Percentiles rank a stretch among this genome's conserved stretches.
phyloP scores from a whole-genome alignment of 768 basidiomycete species.

The Stropharia rugosoannulata region DNA sequence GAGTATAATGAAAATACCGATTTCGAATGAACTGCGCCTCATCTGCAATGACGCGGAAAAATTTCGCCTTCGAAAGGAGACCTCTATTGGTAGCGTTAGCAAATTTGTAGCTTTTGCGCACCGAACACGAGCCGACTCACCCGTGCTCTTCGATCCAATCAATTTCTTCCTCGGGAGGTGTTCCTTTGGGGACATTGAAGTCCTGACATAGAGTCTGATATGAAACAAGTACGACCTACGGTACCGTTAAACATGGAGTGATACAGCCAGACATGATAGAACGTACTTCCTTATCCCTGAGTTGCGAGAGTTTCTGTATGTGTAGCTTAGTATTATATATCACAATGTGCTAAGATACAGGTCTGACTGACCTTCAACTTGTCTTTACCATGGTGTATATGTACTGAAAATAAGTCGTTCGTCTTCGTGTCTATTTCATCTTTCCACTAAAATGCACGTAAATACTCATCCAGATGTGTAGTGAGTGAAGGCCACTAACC shows the following conservation, averaged over 20 bases:
- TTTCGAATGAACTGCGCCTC: constrained; percentile 81
- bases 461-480: neutral
- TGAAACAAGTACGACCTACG: constrained; percentile 71
- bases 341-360: neutral
- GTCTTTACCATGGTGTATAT: constrained; percentile 72
- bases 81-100: constrained; percentile 38
- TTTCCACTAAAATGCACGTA: constrained; percentile 52
- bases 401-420: constrained; percentile 57
- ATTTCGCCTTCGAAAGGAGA: constrained; percentile 56
- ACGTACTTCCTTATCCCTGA: constrained; percentile 54
- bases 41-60: constrained; percentile 73
- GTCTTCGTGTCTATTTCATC: constrained; percentile 72
- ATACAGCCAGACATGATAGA: neutral
- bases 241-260: neutral
- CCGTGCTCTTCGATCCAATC: constrained; percentile 51
- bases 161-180: constrained; percentile 44
- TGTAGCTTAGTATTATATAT: no score
- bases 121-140: constrained; percentile 21
- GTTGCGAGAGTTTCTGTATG: constrained; percentile 38
- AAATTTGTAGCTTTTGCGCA: neutral
- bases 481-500: constrained; percentile 28
- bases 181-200: constrained; percentile 49
- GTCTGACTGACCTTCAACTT: constrained; percentile 48
- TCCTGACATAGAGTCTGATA: constrained; percentile 71
- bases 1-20: constrained; percentile 30